These are phyloP conservation scores for Fraxinus sp. DNA, from an alignment of 305 asterid genomes.

Conservation along the genomic window DNA sequence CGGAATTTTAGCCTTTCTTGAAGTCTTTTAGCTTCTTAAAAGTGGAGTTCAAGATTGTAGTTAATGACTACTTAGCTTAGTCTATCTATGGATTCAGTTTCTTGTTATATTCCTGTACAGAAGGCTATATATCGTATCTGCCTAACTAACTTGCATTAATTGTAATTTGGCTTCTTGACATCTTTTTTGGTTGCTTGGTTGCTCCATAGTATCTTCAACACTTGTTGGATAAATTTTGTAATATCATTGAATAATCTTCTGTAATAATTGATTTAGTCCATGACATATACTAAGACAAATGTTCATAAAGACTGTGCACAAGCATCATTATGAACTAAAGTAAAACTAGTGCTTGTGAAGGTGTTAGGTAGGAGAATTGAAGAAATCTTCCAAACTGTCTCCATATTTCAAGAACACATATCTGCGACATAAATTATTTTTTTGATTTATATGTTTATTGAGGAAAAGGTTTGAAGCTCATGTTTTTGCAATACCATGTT, in stretches of 20 bases:
- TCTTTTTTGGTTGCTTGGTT: background rate
- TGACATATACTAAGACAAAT: background rate
- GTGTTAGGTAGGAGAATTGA: background rate
- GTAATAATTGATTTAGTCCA: background rate
- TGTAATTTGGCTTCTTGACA: background rate
- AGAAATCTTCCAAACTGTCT: background rate
- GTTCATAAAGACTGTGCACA: background rate
- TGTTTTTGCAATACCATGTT: background rate
- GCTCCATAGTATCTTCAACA: background rate
- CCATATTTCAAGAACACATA: background rate
- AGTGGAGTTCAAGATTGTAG: background rate
- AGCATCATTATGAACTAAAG: background rate
- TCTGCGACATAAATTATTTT: background rate
- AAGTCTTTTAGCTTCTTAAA: background rate
- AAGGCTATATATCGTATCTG: background rate
- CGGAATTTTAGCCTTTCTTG: background rate
- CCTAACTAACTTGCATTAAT: background rate
- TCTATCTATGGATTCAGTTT: background rate
- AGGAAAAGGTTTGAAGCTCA: background rate
- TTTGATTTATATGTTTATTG: background rate
- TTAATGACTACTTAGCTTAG: background rate
- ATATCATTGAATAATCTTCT: background rate
- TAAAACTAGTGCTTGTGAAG: background rate
- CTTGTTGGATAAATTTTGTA: background rate
- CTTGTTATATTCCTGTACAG: background rate